Evolutionary conservation across 169 alveolate species (phyloP).

Genomic region (Plasmodium falciparum): DNA sequence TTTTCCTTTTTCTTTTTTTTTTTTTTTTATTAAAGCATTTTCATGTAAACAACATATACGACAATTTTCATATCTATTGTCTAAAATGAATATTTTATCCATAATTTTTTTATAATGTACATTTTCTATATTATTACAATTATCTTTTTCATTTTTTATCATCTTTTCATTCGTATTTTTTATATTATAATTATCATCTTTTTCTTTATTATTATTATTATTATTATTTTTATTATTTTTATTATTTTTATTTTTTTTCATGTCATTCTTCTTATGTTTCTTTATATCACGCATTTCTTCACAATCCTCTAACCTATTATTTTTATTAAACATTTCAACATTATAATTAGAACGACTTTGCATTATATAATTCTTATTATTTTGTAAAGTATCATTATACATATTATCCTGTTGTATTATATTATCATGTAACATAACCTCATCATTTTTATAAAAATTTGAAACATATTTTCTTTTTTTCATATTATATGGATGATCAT

Average conservation of each 20-base stretch:
- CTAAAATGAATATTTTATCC: constrained; percentile 28
- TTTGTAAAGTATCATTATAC: background rate
- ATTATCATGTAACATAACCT: background rate
- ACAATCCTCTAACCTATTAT: background rate
- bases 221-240: background rate
- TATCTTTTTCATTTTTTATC: background rate
- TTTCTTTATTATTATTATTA: background rate
- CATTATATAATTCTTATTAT: no score
- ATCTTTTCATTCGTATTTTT: background rate
- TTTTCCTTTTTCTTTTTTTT: background rate
- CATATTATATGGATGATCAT: background rate
- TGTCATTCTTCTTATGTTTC: background rate
- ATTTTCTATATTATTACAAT: background rate
- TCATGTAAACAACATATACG: constrained; percentile 20
- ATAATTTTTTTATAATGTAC: constrained; percentile 24
- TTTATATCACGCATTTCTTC: background rate
- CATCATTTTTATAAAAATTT: background rate
- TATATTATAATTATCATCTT: background rate
- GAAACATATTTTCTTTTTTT: background rate
- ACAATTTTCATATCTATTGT: constrained; percentile 41
- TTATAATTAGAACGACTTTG: no score
- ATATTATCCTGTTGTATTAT: background rate
- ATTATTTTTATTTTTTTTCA: background rate
- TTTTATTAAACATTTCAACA: no score
- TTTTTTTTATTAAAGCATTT: background rate